A percentile compares a stretch with the other conserved stretches of the same genome.
Evolutionary conservation across 495 filamentous ascomycete genomes (phyloP).

Genomic region (Penicillium lividum): DNA sequence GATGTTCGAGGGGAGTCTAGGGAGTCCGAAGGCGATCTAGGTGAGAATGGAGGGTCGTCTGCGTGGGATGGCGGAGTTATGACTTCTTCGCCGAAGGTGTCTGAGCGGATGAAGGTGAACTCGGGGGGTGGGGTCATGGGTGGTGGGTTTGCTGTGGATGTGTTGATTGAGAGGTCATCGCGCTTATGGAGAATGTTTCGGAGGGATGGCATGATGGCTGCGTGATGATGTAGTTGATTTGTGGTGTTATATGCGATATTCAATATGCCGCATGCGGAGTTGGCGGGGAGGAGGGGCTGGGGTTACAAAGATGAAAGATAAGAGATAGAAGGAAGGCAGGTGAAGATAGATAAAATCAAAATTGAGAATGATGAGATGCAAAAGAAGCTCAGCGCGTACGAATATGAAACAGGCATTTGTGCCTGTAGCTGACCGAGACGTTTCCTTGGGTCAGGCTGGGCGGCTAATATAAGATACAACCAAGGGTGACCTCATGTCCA

Average conservation of each 20-base stretch:
- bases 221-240: background rate
- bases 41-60: slow-evolving; percentile 13
- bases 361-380: background rate
- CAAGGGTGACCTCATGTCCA: background rate
- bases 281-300: slow-evolving; percentile 6
- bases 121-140: slow-evolving; percentile 53
- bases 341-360: background rate
- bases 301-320: slow-evolving; percentile 1
- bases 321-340: background rate
- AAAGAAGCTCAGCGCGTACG: slow-evolving; percentile 2
- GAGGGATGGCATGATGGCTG: slow-evolving; percentile 61
- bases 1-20: slow-evolving; percentile 15
- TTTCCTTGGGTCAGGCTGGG: slow-evolving; percentile 12
- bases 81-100: slow-evolving; percentile 76
- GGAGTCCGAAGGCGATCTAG: background rate
- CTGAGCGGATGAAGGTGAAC: slow-evolving; percentile 82
- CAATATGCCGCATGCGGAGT: slow-evolving; percentile 4
- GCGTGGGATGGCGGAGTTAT: slow-evolving; percentile 63
- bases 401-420: slow-evolving; percentile 20
- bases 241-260: slow-evolving; percentile 5
- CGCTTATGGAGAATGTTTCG: slow-evolving; percentile 75
- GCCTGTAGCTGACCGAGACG: slow-evolving; percentile 1
- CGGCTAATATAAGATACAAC: slow-evolving; percentile 11
- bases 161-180: slow-evolving; percentile 51
- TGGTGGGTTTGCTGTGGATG: background rate